Conservation (phyloP, 371 early-diverging fungal species). For the Syncephalis plumigaleata region DNA sequence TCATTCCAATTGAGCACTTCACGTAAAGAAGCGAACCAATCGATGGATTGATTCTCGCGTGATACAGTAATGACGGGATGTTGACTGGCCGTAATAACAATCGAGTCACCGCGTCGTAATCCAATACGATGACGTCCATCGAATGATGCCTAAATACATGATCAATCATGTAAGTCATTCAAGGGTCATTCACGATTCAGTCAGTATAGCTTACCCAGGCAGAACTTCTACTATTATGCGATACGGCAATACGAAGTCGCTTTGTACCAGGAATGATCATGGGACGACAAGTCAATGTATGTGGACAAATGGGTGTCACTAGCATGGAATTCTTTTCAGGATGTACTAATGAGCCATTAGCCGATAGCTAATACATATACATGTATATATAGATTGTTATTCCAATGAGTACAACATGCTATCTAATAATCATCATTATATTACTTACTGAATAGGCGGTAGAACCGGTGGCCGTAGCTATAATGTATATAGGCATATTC, state of each 20-base stretch:
- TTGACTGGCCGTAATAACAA: constrained; percentile 63
- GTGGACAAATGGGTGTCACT: constrained; percentile 90
- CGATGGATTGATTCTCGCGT: constrained; percentile 47
- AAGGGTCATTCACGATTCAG: background rate
- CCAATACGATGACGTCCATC: constrained; percentile 80
- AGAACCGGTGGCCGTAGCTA: constrained; percentile 89
- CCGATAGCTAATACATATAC: too few relatives aligned
- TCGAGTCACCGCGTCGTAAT: constrained; percentile 75
- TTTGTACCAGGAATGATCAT: constrained; percentile 81
- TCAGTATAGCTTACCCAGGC: constrained; percentile 33
- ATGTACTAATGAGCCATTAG: constrained; percentile 86
- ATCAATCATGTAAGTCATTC: background rate
- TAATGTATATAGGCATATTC: too few relatives aligned
- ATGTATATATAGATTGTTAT: too few relatives aligned
- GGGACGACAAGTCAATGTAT: constrained; percentile 83
- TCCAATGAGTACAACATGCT: too few relatives aligned
- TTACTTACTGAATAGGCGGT: constrained; percentile 72
- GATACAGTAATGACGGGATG: constrained; percentile 84
- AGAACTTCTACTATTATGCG: constrained; percentile 42
- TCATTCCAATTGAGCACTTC: constrained; percentile 73
- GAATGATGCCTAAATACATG: constrained; percentile 29
- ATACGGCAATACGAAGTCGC: constrained; percentile 55
- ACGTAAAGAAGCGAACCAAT: constrained; percentile 67
- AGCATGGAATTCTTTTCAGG: constrained; percentile 81
- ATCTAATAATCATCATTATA: too few relatives aligned